Conservation (phyloP, 257 asterid genomes). For the Capsicum chinense region DNA sequence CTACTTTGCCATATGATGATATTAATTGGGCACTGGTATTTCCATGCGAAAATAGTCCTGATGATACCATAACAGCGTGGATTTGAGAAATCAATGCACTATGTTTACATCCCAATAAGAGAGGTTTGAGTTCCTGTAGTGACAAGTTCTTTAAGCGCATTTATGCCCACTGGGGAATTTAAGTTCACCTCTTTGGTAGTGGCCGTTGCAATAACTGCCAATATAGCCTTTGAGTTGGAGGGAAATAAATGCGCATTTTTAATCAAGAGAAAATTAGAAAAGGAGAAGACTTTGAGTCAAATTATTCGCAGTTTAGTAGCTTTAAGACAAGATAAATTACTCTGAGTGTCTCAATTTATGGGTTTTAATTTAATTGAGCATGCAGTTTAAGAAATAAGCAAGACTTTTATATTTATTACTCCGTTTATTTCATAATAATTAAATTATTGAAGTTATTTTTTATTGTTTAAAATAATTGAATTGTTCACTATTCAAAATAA, state of each 20-base stretch:
- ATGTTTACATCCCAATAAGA: slow-evolving; percentile 49
- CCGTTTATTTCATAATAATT: no score
- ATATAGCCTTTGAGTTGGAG: background rate
- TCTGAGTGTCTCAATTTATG: no score
- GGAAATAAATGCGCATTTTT: background rate
- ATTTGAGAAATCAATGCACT: slow-evolving; percentile 48
- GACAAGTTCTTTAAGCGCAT: slow-evolving; percentile 54
- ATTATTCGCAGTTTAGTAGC: no score
- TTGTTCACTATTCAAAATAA: no score
- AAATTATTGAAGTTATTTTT: no score
- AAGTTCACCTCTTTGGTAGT: background rate
- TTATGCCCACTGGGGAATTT: background rate
- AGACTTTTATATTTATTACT: no score
- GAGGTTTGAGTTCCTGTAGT: slow-evolving; percentile 42
- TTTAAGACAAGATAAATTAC: no score
- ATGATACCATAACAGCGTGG: slow-evolving; percentile 57
- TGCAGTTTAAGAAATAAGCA: no score
- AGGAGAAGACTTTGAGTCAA: background rate
- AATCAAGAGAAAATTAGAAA: background rate
- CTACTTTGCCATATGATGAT: slow-evolving; percentile 50
- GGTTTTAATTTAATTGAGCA: no score
- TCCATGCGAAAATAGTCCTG: slow-evolving; percentile 53
- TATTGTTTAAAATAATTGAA: no score
- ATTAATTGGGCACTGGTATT: slow-evolving; percentile 48
- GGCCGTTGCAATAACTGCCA: background rate